phyloP scores from a whole-genome alignment of 352 stramenopile genomes.

The Aphanomyces invadans region DNA sequence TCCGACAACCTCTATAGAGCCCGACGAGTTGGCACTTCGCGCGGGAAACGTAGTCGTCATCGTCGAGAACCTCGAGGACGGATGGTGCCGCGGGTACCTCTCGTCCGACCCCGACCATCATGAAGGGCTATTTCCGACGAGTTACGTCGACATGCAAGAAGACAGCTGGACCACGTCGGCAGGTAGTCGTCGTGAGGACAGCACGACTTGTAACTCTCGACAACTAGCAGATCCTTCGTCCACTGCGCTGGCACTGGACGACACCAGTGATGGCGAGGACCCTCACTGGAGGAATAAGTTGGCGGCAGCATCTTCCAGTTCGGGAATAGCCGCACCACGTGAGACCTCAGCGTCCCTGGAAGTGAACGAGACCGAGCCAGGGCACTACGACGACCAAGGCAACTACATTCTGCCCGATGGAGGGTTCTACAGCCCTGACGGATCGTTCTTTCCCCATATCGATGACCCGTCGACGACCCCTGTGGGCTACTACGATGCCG shows the following conservation, averaged over 20 bases:
- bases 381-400: conserved; percentile 18
- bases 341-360: not conserved
- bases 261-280: not conserved
- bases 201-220: not conserved
- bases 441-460: not conserved
- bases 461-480: not conserved
- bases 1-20: not conserved
- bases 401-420: not conserved
- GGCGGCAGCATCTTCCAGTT: no score
- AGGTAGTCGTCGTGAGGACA: not conserved
- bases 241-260: not conserved
- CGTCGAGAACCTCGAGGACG: conserved; percentile 8
- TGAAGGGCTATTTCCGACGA: conserved; percentile 14
- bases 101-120: not conserved
- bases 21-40: conserved; percentile 10
- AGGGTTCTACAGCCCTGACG: conserved; percentile 13
- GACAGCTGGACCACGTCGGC: not conserved
- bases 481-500: not conserved
- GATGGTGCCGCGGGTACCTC: conserved; percentile 17
- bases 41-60: conserved; percentile 17
- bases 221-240: not conserved
- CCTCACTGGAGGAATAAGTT: conserved; percentile 8
- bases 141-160: conserved; percentile 14
- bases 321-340: no score
- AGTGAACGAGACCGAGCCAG: not conserved